Conservation (phyloP, 2,329 filamentous ascomycete genomes). For the Fusarium sp. region DNA sequence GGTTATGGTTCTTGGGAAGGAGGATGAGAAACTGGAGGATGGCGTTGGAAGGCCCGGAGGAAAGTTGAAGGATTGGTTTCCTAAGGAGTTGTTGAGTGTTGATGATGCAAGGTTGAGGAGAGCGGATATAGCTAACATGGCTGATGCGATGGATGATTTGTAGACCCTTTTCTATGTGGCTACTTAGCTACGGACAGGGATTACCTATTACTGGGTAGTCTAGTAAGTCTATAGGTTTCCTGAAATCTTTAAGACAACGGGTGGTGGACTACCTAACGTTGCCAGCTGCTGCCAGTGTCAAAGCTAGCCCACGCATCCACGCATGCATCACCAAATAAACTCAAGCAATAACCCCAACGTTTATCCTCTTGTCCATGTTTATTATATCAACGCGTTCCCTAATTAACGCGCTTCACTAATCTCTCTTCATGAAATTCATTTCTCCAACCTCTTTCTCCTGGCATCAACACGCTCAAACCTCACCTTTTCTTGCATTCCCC, state of each 20-base stretch:
- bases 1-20: conserved; percentile 57
- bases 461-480: not conserved
- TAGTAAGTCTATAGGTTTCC: rapidly evolving
- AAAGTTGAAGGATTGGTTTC: conserved; percentile 55
- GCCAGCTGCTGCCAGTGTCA: conserved; percentile 30
- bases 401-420: not conserved
- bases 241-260: too few relatives aligned
- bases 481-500: not conserved
- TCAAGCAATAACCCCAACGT: not conserved
- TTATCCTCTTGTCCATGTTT: not conserved
- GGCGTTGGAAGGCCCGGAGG: conserved; percentile 53
- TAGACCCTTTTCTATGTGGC: not conserved
- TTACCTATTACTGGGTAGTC: not conserved
- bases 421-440: too few relatives aligned
- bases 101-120: conserved; percentile 50
- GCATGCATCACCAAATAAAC: not conserved
- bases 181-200: not conserved
- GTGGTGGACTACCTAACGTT: not conserved
- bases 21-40: conserved; percentile 46
- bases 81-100: conserved; percentile 49
- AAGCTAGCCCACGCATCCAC: not conserved
- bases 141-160: conserved; percentile 16
- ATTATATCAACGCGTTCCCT: rapidly evolving
- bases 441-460: not conserved
- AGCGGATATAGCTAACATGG: conserved; percentile 52